Evolutionary conservation across 148 eudicot species (phyloP), one percentile per base, ranked within the genome.

Genomic region (Chenopodium berlandieri): DNA sequence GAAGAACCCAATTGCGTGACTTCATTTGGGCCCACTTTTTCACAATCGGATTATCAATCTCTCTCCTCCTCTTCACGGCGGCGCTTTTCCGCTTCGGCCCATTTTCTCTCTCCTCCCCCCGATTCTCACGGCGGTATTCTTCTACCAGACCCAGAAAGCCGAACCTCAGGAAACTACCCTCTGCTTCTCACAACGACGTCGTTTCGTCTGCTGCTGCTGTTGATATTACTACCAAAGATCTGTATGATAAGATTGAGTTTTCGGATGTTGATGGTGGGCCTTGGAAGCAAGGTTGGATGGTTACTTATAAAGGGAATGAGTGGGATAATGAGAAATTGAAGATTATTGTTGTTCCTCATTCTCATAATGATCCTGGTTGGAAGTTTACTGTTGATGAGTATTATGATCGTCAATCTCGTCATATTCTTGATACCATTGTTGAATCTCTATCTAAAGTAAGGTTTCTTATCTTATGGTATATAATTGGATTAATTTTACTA

Each of bases 321-420:
- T 96, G 99, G 99, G 94, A 92, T 80, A 69, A 54, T 31, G 97
- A 96, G 89, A 96, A 90, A 62, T 62, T 96, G 87, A 96, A 96
- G 89, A 75, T 96, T 12, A 87, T 96, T 81, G 99, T 94, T 34
- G 98, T 92, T 5, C 98, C 98, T 0, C 99, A 96, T 84, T 96
- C 99, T 66, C 99, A 96, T 85, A 96, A 96, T 86, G 99, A 96
- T 91, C 99, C 99, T 31, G 99, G 99, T 25, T 96, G 99, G 99
- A 96, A 92, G 78, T 86, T 90, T 25, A 96, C 99, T 76, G 99
- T 96, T 71, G 97, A 97, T 17, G 97, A 97, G 88, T 97, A 97
- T 82, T 97, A 97, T 82, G 91, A 90, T 44, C 84, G 89, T 31
- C 99, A 97, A 79, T 90, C 94, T 22, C 84, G 90, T 58, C 97